Evolutionary conservation across 768 basidiomycete genomes (phyloP), one percentile per base, ranked within the genome.

Genomic region (Tephrocybe sp.): DNA sequence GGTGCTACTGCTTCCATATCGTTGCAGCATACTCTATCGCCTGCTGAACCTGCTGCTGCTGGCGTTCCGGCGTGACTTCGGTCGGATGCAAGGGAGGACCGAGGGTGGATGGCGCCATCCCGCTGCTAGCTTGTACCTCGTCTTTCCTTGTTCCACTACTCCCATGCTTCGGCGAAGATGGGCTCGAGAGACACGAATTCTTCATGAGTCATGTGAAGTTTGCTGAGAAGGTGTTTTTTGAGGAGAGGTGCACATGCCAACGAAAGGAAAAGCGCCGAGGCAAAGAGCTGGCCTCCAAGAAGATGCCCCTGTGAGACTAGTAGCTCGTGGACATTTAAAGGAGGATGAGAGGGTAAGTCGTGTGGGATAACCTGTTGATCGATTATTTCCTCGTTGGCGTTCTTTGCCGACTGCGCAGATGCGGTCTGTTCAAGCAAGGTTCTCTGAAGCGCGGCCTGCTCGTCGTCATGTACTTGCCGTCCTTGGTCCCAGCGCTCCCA

Each of bases 131-230:
- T 73, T 69, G 40, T 73, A 34, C 71, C 54, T 16, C 72, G 73
- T 16, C 73, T 70, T 64, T 84, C 84, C 56, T 83, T 80, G 58
- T 91, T 84, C 90, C 90, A 92, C 30, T 86, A 84, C 50, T 92
- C 90, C 78, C 88, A 92, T 15, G 88, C 88, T 38, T 86, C 83
- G 4, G 90, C 88, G 40, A 92, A 84, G 57, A 89, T 72, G 22
- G 88, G 86, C 61, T 91, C 86, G 42, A 92, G 69, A 9, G 85
- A 82, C 3, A 81, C 82, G 15, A 92, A 75, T 59, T 92, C 90
- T 45, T 91, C 88, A 65, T 80, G 82, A 23, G 86, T 81, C 80
- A 91, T 84, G 54, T 78, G 76, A 40, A 92, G 70, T 4, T 79
- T 82, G 42, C 86, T 80, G 27, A 91, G 65, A 23, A 91, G 71